Percentiles rank a stretch among this genome's conserved stretches.
Evolutionary conservation across 805 yeast genomes (phyloP).

Genomic region (Schizosaccharomyces lindneri): DNA sequence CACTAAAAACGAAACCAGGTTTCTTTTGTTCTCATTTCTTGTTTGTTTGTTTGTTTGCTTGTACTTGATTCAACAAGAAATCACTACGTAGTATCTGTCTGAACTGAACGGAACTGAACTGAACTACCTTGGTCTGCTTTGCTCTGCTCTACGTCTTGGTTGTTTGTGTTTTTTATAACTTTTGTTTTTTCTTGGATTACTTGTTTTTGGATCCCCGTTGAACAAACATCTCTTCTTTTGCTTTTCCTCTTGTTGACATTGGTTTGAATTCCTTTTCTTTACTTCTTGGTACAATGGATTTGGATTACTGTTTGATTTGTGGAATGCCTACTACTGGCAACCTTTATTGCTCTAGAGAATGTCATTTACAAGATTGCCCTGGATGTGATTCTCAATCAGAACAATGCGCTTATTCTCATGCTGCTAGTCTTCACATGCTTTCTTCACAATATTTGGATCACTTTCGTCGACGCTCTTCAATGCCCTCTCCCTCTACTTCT

Average conservation of each 20-base stretch:
- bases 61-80: no score
- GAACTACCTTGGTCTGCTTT: no score
- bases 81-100: no score
- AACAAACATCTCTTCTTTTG: not conserved
- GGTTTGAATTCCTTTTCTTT: no score
- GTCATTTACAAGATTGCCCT: not conserved
- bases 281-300: not conserved
- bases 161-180: no score
- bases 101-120: no score
- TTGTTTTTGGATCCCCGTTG: no score
- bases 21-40: no score
- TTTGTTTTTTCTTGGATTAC: no score
- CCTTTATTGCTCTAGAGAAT: conserved; percentile 1
- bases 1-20: no score
- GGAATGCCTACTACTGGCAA: conserved; percentile 1
- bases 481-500: not conserved
- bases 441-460: not conserved
- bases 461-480: not conserved
- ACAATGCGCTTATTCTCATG: not conserved
- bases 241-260: not conserved
- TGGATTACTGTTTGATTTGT: not conserved
- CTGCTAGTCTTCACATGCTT: not conserved
- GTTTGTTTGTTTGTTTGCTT: no score
- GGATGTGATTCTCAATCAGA: not conserved
- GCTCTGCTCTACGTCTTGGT: no score